Conservation (phyloP, 306 rosid genomes). For the Purshia tridentata region DNA sequence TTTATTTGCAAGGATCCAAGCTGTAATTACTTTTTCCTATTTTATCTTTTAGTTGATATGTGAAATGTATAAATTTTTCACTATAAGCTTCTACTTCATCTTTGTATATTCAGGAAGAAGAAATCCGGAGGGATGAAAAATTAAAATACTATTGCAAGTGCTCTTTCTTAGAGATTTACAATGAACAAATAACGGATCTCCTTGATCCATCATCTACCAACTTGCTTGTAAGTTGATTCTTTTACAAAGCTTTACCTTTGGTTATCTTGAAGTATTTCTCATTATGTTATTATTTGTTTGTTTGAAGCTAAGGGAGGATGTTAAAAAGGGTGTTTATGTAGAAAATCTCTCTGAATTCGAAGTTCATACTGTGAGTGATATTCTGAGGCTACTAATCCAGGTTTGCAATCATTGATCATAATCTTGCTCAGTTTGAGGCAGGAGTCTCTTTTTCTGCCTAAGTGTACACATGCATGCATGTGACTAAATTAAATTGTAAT, state of each 20-base stretch:
- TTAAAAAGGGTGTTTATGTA: slow-evolving; percentile 85
- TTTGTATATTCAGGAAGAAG: slow-evolving; percentile 76
- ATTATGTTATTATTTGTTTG: slow-evolving; percentile 2
- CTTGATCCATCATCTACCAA: slow-evolving; percentile 87
- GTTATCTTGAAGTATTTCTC: slow-evolving; percentile 16
- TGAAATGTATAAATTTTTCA: background rate
- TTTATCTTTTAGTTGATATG: slow-evolving; percentile 20
- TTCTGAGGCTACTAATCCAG: slow-evolving; percentile 80
- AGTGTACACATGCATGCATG: slow-evolving; percentile 15
- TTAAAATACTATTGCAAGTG: slow-evolving; percentile 92
- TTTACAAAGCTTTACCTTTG: slow-evolving; percentile 15
- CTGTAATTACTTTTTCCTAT: slow-evolving; percentile 48
- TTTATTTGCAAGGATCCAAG: slow-evolving; percentile 95
- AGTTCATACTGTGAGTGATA: slow-evolving; percentile 76
- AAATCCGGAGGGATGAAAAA: slow-evolving; percentile 82
- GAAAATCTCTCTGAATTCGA: slow-evolving; percentile 94
- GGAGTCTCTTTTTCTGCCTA: slow-evolving; percentile 2
- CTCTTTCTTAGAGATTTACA: slow-evolving; percentile 95
- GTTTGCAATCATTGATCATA: slow-evolving; percentile 31
- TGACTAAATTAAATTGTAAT: slow-evolving; percentile 34
- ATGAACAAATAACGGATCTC: slow-evolving; percentile 91
- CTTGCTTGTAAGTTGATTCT: slow-evolving; percentile 70
- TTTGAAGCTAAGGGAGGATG: slow-evolving; percentile 88
- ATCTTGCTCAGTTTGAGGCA: slow-evolving; percentile 27
- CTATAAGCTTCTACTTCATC: slow-evolving; percentile 21